Evolutionary conservation across 345 rosid species (phyloP).

Genomic region (Linum trigynum): DNA sequence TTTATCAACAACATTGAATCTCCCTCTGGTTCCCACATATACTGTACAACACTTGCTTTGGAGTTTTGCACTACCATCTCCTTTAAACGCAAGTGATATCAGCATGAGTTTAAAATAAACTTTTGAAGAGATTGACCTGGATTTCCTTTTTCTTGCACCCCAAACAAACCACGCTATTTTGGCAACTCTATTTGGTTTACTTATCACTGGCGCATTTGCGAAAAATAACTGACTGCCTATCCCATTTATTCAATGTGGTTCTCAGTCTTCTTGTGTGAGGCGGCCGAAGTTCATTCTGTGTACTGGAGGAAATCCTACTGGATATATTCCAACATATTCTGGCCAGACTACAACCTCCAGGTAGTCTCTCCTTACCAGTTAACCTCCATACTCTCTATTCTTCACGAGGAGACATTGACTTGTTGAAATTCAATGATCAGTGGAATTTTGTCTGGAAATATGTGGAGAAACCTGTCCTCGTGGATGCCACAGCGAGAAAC

Average conservation of each 20-base stretch:
- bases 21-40: no score
- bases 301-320: conserved; percentile 70
- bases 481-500: conserved; percentile 81
- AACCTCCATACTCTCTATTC: background rate
- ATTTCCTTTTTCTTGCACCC: background rate
- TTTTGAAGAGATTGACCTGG: no score
- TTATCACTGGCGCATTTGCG: background rate
- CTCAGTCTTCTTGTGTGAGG: conserved; percentile 71
- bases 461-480: conserved; percentile 76
- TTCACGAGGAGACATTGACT: conserved; percentile 5
- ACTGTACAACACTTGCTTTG: no score
- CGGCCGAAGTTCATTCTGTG: conserved; percentile 82
- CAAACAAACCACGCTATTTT: background rate
- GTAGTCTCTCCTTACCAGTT: conserved; percentile 25
- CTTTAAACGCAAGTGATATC: no score
- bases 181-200: background rate
- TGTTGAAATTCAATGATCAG: conserved; percentile 31
- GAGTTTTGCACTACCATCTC: no score
- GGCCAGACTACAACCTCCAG: conserved; percentile 50
- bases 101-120: no score
- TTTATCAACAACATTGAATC: no score
- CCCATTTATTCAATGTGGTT: conserved; percentile 1
- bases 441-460: conserved; percentile 63
- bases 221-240: background rate
- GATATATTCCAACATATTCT: conserved; percentile 59